Conservation (phyloP, 192 early-diverging fungal genomes). For the Coemansia sp. region DNA sequence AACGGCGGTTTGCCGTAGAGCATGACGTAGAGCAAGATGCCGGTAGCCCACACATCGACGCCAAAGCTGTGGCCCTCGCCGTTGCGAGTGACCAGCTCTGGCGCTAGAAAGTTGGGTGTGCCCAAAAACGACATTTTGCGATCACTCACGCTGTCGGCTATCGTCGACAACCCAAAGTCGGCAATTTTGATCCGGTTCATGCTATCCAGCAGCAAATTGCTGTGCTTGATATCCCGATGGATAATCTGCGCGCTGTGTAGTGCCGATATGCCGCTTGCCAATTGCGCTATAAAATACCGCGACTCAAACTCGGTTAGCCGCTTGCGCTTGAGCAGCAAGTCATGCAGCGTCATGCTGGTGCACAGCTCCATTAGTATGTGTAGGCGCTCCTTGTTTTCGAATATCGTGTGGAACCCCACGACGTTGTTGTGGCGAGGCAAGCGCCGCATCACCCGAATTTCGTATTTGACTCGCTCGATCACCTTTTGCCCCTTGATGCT, state of each 20-base stretch:
- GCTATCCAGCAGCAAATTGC: slow-evolving; percentile 85
- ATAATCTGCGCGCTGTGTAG: slow-evolving; percentile 82
- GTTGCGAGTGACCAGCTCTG: slow-evolving; percentile 85
- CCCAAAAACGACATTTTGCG: slow-evolving; percentile 96
- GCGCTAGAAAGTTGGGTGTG: slow-evolving; percentile 98
- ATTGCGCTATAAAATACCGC: slow-evolving; percentile 82
- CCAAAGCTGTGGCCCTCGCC: slow-evolving; percentile 86
- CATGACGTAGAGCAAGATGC: slow-evolving; percentile 90
- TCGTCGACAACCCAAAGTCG: slow-evolving; percentile 94
- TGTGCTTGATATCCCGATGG: slow-evolving; percentile 95
- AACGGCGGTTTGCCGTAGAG: slow-evolving; percentile 91
- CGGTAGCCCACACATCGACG: slow-evolving; percentile 94
- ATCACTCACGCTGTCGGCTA: slow-evolving; percentile 75
- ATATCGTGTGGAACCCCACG: slow-evolving; percentile 77
- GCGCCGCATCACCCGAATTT: slow-evolving; percentile 53
- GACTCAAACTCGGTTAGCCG: slow-evolving; percentile 88
- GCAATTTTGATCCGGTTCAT: slow-evolving; percentile 88
- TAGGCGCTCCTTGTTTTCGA: slow-evolving; percentile 86
- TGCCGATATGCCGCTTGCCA: slow-evolving; percentile 77
- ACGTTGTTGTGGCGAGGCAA: slow-evolving; percentile 74
- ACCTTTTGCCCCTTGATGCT: slow-evolving; percentile 52
- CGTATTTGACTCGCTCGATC: slow-evolving; percentile 53
- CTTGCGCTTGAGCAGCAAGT: slow-evolving; percentile 75
- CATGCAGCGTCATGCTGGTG: slow-evolving; percentile 83
- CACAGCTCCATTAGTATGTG: slow-evolving; percentile 95